Evolutionary conservation across 345 rosid species (phyloP).

Genomic region (Eucalyptus pauciflora): DNA sequence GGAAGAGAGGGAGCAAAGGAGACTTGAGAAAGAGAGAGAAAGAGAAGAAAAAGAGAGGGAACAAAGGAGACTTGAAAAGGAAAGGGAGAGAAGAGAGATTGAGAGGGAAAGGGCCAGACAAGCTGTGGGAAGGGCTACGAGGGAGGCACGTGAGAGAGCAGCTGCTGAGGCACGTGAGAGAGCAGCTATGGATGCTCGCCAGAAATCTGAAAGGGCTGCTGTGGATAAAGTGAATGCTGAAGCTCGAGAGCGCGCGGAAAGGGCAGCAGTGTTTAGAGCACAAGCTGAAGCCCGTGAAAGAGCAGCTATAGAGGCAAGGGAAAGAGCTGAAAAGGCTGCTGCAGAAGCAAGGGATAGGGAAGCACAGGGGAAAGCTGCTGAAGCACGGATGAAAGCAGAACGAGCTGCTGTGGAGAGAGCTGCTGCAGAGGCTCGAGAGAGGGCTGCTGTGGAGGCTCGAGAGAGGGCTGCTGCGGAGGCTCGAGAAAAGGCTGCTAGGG

Average conservation of each 20-base stretch:
- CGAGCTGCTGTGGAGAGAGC: conserved; percentile 70
- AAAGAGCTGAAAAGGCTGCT: conserved; percentile 79
- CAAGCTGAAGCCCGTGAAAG: conserved; percentile 98
- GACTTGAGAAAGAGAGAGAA: conserved; percentile 55
- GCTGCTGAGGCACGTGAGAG: conserved; percentile 73
- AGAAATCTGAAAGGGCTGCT: conserved; percentile 84
- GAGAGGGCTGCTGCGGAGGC: conserved; percentile 62
- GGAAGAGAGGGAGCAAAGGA: conserved; percentile 51
- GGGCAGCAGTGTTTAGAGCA: conserved; percentile 89
- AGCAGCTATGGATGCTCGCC: conserved; percentile 79
- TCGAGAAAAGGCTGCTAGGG: conserved; percentile 53
- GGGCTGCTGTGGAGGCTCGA: conserved; percentile 72
- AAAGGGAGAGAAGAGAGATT: conserved; percentile 52
- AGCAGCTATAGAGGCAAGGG: conserved; percentile 79
- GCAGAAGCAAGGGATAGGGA: conserved; percentile 78
- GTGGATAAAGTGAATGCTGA: conserved; percentile 61
- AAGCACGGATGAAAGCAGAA: conserved; percentile 45
- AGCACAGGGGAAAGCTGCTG: conserved; percentile 21
- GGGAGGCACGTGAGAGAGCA: conserved; percentile 86
- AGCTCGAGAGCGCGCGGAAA: conserved; percentile 86
- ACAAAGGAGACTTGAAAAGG: conserved; percentile 49
- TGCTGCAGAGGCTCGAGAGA: conserved; percentile 34
- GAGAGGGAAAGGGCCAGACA: conserved; percentile 83
- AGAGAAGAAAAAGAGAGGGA: conserved; percentile 60
- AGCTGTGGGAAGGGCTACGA: conserved; percentile 95